phyloP scores from a whole-genome alignment of 768 basidiomycete species.

The Galerina sulciceps region DNA sequence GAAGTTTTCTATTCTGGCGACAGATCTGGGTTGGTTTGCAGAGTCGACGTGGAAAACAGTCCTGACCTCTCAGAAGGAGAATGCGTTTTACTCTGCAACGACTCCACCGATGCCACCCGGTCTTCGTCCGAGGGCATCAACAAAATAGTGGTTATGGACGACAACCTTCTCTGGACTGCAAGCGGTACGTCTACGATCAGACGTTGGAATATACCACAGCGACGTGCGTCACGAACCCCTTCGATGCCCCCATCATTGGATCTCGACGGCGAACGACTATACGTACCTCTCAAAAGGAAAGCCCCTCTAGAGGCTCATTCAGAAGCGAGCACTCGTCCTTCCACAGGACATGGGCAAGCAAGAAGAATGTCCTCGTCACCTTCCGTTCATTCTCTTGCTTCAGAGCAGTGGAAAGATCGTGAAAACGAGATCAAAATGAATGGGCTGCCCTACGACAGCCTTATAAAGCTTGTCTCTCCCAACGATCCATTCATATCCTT shows the following conservation, averaged over 20 bases:
- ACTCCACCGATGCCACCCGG: conserved; percentile 44
- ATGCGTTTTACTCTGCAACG: conserved; percentile 83
- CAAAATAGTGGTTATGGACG: conserved; percentile 82
- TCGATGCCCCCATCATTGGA: conserved; percentile 20
- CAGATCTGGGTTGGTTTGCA: conserved; percentile 85
- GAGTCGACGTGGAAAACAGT: conserved; percentile 87
- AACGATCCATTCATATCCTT: conserved; percentile 61
- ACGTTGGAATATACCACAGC: conserved; percentile 76
- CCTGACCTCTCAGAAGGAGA: conserved; percentile 86
- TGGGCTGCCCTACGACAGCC: conserved; percentile 72
- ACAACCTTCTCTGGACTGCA: conserved; percentile 89
- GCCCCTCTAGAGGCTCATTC: conserved; percentile 15
- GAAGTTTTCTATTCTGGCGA: conserved; percentile 95
- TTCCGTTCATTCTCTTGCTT: conserved; percentile 39
- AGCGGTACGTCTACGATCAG: conserved; percentile 80
- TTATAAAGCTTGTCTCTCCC: conserved; percentile 71
- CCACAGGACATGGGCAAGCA: conserved; percentile 30
- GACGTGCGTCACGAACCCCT: conserved; percentile 41
- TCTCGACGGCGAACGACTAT: conserved; percentile 29
- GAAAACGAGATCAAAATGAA: conserved; percentile 45
- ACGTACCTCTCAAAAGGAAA: not conserved
- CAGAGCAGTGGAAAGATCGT: conserved; percentile 33
- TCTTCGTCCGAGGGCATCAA: conserved; percentile 64
- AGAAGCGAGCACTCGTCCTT: conserved; percentile 31
- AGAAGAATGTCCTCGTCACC: conserved; percentile 32